A percentile compares a stretch with the other conserved stretches of the same genome.
Conservation (phyloP, 179 eudicot species). For the Vitellaria paradoxa region DNA sequence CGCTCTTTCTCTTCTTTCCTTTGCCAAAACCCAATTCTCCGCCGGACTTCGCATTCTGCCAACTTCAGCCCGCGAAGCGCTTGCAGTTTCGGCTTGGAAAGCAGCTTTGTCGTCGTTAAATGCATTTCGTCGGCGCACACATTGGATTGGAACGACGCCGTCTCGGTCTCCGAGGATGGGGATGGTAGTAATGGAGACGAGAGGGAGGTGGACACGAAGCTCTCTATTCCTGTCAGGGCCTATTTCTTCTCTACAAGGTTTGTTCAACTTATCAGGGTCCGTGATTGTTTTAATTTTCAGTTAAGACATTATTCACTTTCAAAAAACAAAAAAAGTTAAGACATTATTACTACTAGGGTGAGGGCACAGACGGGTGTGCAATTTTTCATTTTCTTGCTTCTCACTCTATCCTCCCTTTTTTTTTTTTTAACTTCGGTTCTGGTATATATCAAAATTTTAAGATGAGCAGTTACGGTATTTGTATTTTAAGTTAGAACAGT, state of each 20-base stretch:
- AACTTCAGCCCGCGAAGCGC: background rate
- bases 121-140: conserved; percentile 30
- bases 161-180: conserved; percentile 27
- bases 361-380: too few relatives aligned
- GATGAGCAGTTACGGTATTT: too few relatives aligned
- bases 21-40: conserved; percentile 22
- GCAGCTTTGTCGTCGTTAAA: conserved; percentile 11
- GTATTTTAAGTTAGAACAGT: too few relatives aligned
- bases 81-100: conserved; percentile 19
- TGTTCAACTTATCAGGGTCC: background rate
- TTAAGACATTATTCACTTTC: too few relatives aligned
- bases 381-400: too few relatives aligned
- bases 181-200: conserved; percentile 14
- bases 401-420: too few relatives aligned
- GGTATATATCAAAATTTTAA: too few relatives aligned
- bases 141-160: conserved; percentile 45
- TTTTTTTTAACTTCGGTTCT: too few relatives aligned
- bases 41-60: conserved; percentile 12
- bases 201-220: conserved; percentile 20
- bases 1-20: background rate
- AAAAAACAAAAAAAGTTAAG: too few relatives aligned
- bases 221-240: conserved; percentile 67
- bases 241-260: conserved; percentile 82
- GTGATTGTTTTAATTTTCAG: too few relatives aligned
- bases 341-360: too few relatives aligned